Conservation (phyloP, 805 yeast species). For the Isabelozyma heimii region DNA sequence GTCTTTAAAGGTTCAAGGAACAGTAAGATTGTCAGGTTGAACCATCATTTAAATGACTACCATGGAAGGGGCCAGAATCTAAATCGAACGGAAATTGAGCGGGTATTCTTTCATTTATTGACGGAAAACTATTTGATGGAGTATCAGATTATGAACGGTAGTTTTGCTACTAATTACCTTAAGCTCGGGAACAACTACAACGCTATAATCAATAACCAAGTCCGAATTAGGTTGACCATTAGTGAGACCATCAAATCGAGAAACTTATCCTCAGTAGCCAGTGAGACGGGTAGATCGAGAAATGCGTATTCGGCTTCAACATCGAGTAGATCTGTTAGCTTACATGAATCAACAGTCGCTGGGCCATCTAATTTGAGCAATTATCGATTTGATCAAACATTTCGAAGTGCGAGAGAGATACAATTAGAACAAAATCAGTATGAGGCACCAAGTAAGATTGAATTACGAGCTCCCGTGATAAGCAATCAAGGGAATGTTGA, state of each 20-base stretch:
- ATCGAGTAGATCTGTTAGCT: constrained; percentile 1
- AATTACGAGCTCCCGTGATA: constrained; percentile 10
- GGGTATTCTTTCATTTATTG: constrained; percentile 77
- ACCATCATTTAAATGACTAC: constrained; percentile 56
- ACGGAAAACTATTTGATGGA: constrained; percentile 67
- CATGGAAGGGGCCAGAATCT: constrained; percentile 71
- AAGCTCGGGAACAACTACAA: constrained; percentile 57
- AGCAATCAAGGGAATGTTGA: constrained; percentile 22
- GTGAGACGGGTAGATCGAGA: neutral
- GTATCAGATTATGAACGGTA: constrained; percentile 67
- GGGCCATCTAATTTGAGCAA: constrained; percentile 2
- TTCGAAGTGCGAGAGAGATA: constrained; percentile 15
- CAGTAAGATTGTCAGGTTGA: constrained; percentile 58
- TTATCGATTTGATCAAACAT: constrained; percentile 17
- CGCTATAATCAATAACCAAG: constrained; percentile 42
- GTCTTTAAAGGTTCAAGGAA: constrained; percentile 70
- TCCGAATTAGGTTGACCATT: constrained; percentile 45
- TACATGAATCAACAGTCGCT: neutral
- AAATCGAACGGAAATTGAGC: constrained; percentile 69
- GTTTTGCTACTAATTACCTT: constrained; percentile 79
- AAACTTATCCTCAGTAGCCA: constrained; percentile 14
- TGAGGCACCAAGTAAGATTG: constrained; percentile 17
- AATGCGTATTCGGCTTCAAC: neutral
- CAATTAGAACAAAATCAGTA: constrained; percentile 8
- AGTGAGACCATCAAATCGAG: neutral